phyloP scores from a whole-genome alignment of 2,329 filamentous ascomycete species.

The Fusarium coicis region DNA sequence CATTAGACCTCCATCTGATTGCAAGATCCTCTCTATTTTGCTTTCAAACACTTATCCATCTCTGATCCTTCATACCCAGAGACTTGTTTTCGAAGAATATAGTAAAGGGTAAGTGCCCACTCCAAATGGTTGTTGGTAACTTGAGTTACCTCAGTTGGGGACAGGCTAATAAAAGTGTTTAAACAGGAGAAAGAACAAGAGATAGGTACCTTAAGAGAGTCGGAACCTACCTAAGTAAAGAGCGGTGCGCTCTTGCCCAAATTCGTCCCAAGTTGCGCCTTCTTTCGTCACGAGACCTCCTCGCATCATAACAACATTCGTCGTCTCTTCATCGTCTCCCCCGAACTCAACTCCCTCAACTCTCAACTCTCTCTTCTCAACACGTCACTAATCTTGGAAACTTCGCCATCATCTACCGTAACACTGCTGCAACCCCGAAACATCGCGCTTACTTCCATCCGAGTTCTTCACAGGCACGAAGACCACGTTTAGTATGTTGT shows the following conservation, averaged over 20 bases:
- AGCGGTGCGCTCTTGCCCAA: slow-evolving; percentile 17
- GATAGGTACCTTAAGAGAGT: background rate
- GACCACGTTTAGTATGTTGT: slow-evolving; percentile 6
- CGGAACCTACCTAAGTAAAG: background rate
- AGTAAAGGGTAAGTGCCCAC: slow-evolving; percentile 12
- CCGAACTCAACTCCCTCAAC: slow-evolving; percentile 1
- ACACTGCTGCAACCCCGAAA: background rate
- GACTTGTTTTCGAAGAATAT: background rate
- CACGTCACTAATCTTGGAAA: slow-evolving; percentile 3
- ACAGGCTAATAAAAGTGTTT: slow-evolving; percentile 1
- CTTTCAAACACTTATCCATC: background rate
- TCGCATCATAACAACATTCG: background rate
- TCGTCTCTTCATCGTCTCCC: slow-evolving; percentile 1
- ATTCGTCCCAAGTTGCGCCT: slow-evolving; percentile 22
- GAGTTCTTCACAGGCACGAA: background rate
- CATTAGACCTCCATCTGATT: background rate
- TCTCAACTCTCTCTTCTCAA: slow-evolving; percentile 20
- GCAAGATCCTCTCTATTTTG: background rate
- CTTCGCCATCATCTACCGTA: background rate
- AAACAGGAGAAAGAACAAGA: slow-evolving; percentile 5
- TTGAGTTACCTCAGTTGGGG: background rate
- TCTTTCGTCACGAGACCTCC: slow-evolving; percentile 9
- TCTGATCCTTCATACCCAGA: background rate
- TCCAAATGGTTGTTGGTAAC: background rate
- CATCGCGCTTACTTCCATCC: background rate